Evolutionary conservation across 1,139 yeast species (phyloP).

Genomic region (Kluyveromyces sp.): DNA sequence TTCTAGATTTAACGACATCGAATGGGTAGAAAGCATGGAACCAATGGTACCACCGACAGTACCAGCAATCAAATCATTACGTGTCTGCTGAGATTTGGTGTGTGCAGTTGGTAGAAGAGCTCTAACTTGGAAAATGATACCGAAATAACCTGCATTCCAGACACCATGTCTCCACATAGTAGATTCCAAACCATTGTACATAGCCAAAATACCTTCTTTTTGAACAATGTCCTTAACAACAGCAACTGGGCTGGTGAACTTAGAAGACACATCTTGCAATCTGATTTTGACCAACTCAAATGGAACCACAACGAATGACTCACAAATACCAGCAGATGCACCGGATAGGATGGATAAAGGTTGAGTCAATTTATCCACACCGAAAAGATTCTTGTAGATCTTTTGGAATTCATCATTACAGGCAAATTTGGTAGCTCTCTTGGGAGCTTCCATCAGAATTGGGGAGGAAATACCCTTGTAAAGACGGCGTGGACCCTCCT

Average conservation of each 20-base stretch:
- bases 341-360: slow-evolving; percentile 85
- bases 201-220: slow-evolving; percentile 70
- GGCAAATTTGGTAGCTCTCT: slow-evolving; percentile 95
- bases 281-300: slow-evolving; percentile 82
- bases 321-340: slow-evolving; percentile 97
- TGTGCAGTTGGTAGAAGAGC: slow-evolving; percentile 70
- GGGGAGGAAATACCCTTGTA: slow-evolving; percentile 96
- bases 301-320: slow-evolving; percentile 93
- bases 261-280: slow-evolving; percentile 80
- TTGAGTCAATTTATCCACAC: slow-evolving; percentile 65
- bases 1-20: slow-evolving; percentile 95
- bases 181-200: slow-evolving; percentile 93
- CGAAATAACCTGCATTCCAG: slow-evolving; percentile 99
- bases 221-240: slow-evolving; percentile 67
- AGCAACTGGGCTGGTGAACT: slow-evolving; percentile 79
- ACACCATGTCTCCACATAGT: slow-evolving; percentile 93
- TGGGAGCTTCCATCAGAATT: slow-evolving; percentile 98
- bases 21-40: slow-evolving; percentile 86
- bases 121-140: slow-evolving; percentile 85
- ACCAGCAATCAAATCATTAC: slow-evolving; percentile 86
- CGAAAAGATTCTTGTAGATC: slow-evolving; percentile 67
- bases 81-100: slow-evolving; percentile 60
- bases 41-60: slow-evolving; percentile 96
- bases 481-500: slow-evolving; percentile 76
- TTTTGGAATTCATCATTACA: slow-evolving; percentile 97